Conservation (phyloP, 2,329 filamentous ascomycete species). For the Alternaria sp. region DNA sequence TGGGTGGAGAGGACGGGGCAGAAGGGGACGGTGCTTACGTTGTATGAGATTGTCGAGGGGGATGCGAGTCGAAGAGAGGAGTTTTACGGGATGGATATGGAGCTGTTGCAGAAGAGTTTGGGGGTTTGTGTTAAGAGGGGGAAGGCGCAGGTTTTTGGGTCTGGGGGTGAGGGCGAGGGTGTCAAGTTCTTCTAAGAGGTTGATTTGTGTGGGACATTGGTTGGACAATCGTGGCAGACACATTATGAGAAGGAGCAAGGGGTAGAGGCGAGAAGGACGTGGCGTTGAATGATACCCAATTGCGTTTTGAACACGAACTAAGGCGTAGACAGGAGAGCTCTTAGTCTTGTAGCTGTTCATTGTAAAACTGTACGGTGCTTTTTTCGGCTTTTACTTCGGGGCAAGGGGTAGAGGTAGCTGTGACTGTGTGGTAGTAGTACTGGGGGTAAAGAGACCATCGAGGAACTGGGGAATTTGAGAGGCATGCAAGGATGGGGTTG, state of each 20-base stretch:
- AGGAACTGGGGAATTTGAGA: neutral
- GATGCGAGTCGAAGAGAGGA: slow-evolving; percentile 75
- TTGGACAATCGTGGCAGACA: neutral
- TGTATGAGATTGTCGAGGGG: slow-evolving; percentile 92
- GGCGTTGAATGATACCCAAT: slow-evolving; percentile 6
- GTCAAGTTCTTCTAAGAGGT: slow-evolving; percentile 82
- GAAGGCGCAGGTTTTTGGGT: slow-evolving; percentile 92
- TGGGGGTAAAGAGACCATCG: neutral
- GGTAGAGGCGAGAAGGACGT: neutral
- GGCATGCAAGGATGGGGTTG: neutral
- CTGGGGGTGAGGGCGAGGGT: slow-evolving; percentile 74
- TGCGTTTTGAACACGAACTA: neutral
- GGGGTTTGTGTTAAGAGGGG: slow-evolving; percentile 85
- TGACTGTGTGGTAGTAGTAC: neutral
- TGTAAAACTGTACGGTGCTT: neutral
- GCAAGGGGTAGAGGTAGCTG: neutral
- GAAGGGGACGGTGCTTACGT: slow-evolving; percentile 85
- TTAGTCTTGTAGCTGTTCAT: neutral
- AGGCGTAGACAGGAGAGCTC: neutral
- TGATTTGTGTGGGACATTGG: neutral
- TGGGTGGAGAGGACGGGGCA: slow-evolving; percentile 90
- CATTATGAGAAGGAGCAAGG: neutral
- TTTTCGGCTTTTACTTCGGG: neutral
- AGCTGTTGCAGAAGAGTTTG: slow-evolving; percentile 80
- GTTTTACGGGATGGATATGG: slow-evolving; percentile 86